Conservation (phyloP, 208 protist species). For the Trypanosoma cruzi region DNA sequence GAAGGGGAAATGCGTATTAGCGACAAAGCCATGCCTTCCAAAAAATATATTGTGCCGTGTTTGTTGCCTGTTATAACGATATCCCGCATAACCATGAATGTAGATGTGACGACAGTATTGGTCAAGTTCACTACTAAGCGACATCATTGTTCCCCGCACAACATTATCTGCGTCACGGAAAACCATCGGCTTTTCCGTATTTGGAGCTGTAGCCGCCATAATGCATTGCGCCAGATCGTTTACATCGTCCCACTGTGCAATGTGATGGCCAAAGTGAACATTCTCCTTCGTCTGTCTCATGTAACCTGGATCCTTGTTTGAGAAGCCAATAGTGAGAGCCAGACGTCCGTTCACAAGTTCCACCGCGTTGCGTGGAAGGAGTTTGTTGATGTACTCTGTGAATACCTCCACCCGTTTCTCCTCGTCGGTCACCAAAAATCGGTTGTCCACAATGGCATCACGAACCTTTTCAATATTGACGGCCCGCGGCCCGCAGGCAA, state of each 20-base stretch:
- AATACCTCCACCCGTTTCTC: slow-evolving; percentile 66
- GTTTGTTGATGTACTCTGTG: slow-evolving; percentile 68
- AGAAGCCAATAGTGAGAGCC: slow-evolving; percentile 88
- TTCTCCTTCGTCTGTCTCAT: slow-evolving; percentile 81
- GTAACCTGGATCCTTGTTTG: slow-evolving; percentile 83
- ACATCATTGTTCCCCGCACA: slow-evolving; percentile 91
- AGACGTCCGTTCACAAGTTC: slow-evolving; percentile 76
- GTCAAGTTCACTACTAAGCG: slow-evolving; percentile 86
- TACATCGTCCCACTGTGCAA: slow-evolving; percentile 72
- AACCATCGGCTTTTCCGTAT: slow-evolving; percentile 80
- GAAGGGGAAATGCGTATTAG: slow-evolving; percentile 83
- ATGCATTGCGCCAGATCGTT: slow-evolving; percentile 86
- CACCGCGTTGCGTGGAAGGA: slow-evolving; percentile 75
- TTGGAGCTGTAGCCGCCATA: slow-evolving; percentile 81
- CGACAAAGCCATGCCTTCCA: slow-evolving; percentile 81
- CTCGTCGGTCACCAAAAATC: slow-evolving; percentile 81
- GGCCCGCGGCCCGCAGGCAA: slow-evolving; percentile 67
- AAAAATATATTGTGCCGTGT: slow-evolving; percentile 87
- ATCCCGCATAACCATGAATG: slow-evolving; percentile 87
- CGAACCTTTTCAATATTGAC: slow-evolving; percentile 81
- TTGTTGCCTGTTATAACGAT: slow-evolving; percentile 80
- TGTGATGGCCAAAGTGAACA: slow-evolving; percentile 90
- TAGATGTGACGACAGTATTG: slow-evolving; percentile 90
- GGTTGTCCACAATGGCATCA: slow-evolving; percentile 82
- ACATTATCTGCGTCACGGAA: slow-evolving; percentile 89